phyloP scores from a whole-genome alignment of 169 alveolate genomes.

The Babesia bigemina region DNA sequence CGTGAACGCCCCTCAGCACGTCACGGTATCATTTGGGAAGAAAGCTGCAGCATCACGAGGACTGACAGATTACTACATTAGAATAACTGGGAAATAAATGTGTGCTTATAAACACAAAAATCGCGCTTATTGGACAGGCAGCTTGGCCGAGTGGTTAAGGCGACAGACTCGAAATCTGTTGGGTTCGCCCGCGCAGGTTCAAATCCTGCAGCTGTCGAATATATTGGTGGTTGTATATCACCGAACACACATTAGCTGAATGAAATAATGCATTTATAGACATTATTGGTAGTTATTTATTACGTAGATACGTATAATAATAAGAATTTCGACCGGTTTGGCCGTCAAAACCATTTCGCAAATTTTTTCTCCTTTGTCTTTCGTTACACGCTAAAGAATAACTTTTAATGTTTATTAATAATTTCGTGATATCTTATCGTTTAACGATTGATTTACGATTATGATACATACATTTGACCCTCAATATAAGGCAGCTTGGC shows the following conservation, averaged over 20 bases:
- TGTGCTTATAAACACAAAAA: slow-evolving; percentile 6
- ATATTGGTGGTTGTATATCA: background rate
- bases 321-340: background rate
- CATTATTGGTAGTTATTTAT: background rate
- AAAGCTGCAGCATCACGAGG: background rate
- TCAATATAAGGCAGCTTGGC: slow-evolving; percentile 80
- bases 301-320: background rate
- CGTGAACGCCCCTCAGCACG: slow-evolving; percentile 11
- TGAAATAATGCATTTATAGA: background rate
- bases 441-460: too few relatives aligned
- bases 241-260: background rate
- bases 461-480: background rate
- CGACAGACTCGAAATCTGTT: slow-evolving; percentile 88
- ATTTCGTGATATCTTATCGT: too few relatives aligned
- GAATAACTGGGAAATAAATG: background rate
- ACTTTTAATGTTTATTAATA: too few relatives aligned
- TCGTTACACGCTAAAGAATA: too few relatives aligned
- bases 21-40: slow-evolving; percentile 1
- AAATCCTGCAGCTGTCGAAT: slow-evolving; percentile 96
- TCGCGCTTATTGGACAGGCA: slow-evolving; percentile 60
- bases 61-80: background rate
- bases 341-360: too few relatives aligned
- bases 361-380: too few relatives aligned
- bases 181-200: slow-evolving; percentile 99
- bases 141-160: slow-evolving; percentile 89